phyloP scores from a whole-genome alignment of 768 basidiomycete species.

The Trametes cingulata region DNA sequence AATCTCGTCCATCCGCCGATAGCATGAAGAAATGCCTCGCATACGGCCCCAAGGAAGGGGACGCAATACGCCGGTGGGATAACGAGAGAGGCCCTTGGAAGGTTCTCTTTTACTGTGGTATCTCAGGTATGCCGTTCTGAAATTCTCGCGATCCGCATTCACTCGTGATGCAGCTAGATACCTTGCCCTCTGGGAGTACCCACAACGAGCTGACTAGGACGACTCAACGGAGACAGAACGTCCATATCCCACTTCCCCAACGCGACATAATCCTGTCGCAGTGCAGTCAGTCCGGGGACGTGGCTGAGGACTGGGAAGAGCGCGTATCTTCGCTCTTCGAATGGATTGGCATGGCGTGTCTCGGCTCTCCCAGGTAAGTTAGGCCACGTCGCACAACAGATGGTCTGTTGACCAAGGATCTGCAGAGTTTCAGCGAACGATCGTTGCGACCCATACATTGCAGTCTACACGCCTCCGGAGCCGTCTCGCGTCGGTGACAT shows the following conservation, averaged over 20 bases:
- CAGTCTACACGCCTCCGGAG: slow-evolving; percentile 59
- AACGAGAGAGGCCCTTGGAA: slow-evolving; percentile 47
- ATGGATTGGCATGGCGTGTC: slow-evolving; percentile 71
- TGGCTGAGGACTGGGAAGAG: slow-evolving; percentile 50
- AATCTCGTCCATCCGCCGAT: slow-evolving; percentile 35
- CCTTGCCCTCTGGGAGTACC: slow-evolving; percentile 31
- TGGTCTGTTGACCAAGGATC: background rate
- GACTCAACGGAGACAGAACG: background rate
- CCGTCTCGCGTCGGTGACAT: slow-evolving; percentile 47
- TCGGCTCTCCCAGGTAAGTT: slow-evolving; percentile 64
- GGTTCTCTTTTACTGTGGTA: slow-evolving; percentile 40
- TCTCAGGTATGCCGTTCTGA: slow-evolving; percentile 25
- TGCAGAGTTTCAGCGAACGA: slow-evolving; percentile 63
- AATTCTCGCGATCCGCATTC: slow-evolving; percentile 33
- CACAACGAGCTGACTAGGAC: slow-evolving; percentile 38
- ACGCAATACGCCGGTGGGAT: slow-evolving; percentile 54
- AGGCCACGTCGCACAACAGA: background rate
- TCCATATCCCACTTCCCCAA: background rate
- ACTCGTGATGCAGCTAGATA: slow-evolving; percentile 47
- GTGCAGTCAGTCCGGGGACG: background rate
- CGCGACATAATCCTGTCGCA: background rate
- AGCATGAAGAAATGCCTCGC: slow-evolving; percentile 9
- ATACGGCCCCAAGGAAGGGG: slow-evolving; percentile 40
- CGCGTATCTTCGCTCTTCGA: slow-evolving; percentile 55
- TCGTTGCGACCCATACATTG: slow-evolving; percentile 67